Evolutionary conservation across 352 stramenopile genomes (phyloP).

Genomic region (Phytophthora ramorum): DNA sequence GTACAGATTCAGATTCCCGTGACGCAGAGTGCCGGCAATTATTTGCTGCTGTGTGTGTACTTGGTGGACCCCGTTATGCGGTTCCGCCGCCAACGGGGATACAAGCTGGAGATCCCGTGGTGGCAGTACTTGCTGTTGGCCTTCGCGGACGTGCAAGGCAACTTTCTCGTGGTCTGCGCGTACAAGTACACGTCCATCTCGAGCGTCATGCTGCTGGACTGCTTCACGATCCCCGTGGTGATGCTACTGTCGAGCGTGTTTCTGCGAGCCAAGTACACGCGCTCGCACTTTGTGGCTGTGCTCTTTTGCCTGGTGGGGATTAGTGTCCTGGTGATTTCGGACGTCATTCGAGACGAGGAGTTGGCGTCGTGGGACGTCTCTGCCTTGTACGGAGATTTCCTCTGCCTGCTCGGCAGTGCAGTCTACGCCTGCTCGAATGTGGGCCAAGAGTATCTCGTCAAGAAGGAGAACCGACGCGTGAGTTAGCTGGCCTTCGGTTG

Average conservation of each 20-base stretch:
- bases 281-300: constrained; percentile 78
- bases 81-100: constrained; percentile 50
- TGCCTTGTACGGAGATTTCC: constrained; percentile 87
- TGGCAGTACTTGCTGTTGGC: constrained; percentile 94
- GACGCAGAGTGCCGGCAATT: constrained; percentile 78
- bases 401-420: constrained; percentile 91
- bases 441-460: constrained; percentile 84
- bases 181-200: constrained; percentile 97
- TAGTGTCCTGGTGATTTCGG: constrained; percentile 83
- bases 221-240: constrained; percentile 95
- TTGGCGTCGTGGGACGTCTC: constrained; percentile 44
- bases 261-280: constrained; percentile 84
- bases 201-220: constrained; percentile 96
- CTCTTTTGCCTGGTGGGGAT: constrained; percentile 89
- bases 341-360: constrained; percentile 65
- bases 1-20: constrained; percentile 76
- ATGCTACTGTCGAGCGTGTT: constrained; percentile 94
- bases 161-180: constrained; percentile 95
- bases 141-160: constrained; percentile 95
- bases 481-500: background rate
- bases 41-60: constrained; percentile 71
- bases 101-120: constrained; percentile 70
- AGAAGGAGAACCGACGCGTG: constrained; percentile 77
- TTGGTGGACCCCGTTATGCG: constrained; percentile 52
- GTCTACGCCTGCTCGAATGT: constrained; percentile 96